Conservation (phyloP, 2,329 filamentous ascomycete genomes). For the Scopulariopsis brevicaulis region DNA sequence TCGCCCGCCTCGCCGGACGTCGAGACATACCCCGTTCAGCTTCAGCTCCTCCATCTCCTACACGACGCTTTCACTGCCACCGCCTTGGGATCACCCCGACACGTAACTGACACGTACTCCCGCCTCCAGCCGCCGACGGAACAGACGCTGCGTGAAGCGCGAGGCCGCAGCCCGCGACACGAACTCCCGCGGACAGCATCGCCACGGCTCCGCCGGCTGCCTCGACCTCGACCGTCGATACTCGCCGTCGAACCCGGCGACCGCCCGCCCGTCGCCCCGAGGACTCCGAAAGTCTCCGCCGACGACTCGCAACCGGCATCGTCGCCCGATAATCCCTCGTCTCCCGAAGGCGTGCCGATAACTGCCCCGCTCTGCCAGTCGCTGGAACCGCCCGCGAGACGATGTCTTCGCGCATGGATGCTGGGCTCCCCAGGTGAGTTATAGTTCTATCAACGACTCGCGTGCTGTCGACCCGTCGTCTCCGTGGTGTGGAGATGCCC, state of each 20-base stretch:
- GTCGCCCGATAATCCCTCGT: neutral
- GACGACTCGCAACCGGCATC: neutral
- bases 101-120: constrained; percentile 4
- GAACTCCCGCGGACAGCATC: neutral
- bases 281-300: neutral
- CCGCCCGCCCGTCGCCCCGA: neutral
- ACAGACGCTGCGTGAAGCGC: neutral
- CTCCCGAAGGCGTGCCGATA: neutral
- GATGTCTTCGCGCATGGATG: constrained; percentile 20
- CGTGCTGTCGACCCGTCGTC: neutral
- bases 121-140: neutral
- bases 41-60: neutral
- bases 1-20: neutral
- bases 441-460: constrained; percentile 8
- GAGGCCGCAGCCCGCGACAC: neutral
- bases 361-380: neutral
- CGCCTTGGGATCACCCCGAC: neutral
- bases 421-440: constrained; percentile 22
- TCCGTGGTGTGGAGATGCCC: constrained; percentile 1
- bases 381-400: constrained; percentile 2
- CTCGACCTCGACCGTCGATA: neutral
- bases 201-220: neutral
- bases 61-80: constrained; percentile 1
- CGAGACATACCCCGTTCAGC: neutral
- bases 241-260: neutral